These are phyloP conservation scores for Hanseniaspora clermontiae DNA, from an alignment of 805 yeast species.

Conservation along the genomic window DNA sequence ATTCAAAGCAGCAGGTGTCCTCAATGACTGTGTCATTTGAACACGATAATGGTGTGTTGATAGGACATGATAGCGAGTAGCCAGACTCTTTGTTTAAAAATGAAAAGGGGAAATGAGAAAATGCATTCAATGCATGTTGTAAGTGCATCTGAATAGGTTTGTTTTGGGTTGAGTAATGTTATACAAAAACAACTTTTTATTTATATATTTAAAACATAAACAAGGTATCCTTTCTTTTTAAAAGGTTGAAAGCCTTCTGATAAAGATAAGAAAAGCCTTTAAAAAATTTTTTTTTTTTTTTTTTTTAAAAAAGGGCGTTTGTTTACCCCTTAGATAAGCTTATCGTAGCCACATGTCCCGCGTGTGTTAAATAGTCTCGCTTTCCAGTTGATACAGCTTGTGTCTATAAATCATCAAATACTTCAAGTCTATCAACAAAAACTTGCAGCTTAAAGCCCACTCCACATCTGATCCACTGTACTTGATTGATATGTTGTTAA, in stretches of 20 bases:
- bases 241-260: not conserved
- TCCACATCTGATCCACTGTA: conserved; percentile 46
- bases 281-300: too few species aligned
- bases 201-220: too few species aligned
- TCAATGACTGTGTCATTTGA: conserved; percentile 39
- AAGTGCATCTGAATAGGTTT: not conserved
- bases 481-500: conserved; percentile 67
- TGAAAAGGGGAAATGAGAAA: not conserved
- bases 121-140: not conserved
- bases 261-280: too few species aligned
- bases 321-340: not conserved
- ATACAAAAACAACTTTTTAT: too few species aligned
- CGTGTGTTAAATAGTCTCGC: not conserved
- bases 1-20: conserved; percentile 73
- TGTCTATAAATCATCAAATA: conserved; percentile 40
- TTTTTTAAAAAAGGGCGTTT: too few species aligned
- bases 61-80: conserved; percentile 34
- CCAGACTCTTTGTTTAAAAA: not conserved
- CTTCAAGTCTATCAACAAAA: conserved; percentile 61
- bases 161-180: not conserved
- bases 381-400: not conserved
- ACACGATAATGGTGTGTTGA: conserved; percentile 49
- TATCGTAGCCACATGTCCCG: not conserved
- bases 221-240: too few species aligned
- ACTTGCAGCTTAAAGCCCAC: conserved; percentile 86